Evolutionary conservation across 1,284 basidiomycete genomes (phyloP), one percentile per base, ranked within the genome.

Genomic region (Nidula niveotomentosa): DNA sequence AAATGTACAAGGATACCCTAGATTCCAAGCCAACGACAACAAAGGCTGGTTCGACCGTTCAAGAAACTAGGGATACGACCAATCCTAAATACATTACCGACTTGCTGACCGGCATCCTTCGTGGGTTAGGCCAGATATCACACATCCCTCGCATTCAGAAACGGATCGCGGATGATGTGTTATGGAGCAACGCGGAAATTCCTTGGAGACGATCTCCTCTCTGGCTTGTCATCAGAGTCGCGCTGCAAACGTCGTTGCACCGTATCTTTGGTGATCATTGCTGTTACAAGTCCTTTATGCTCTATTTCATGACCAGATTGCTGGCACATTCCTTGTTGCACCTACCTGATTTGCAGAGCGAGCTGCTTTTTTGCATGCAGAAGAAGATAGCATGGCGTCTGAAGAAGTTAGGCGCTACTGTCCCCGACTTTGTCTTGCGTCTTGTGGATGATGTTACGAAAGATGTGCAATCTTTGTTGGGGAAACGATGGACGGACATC

Each of bases 121-220:
- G 69, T 23, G 75, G 69, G 15, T 57, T 66, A 51, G 65, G 63
- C 8, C 43, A 58, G 5, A 58, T 54, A 18, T 62, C 67, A 6
- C 62, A 71, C 6, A 63, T 73, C 3, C 41, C 56, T 8, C 64
- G 68, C 9, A 66, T 76, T 50, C 58, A 55, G 8, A 81, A 81
- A 60, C 69, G 74, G 9, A 70, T 78, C 6, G 69, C 65, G 9
- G 78, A 82, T 54, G 76, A 82, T 23, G 71, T 80, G n/a, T 60
- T 79, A 8, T 78, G 73, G 72, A 36, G 69, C 6, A 52, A 65
- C 36, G 65, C 72, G 0, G 52, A 54, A 33, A 63, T 67, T 12
- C 78, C 78, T 9, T 81, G 79, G 79, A 64, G 77, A 13, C 67
- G 80, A n/a, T 76, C 76, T 3, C 65, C 76, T 0, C 57, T 77